A percentile compares a stretch with the other conserved stretches of the same genome.
phyloP scores from a whole-genome alignment of 768 basidiomycete genomes.

The Dioszegia aurantiaca region DNA sequence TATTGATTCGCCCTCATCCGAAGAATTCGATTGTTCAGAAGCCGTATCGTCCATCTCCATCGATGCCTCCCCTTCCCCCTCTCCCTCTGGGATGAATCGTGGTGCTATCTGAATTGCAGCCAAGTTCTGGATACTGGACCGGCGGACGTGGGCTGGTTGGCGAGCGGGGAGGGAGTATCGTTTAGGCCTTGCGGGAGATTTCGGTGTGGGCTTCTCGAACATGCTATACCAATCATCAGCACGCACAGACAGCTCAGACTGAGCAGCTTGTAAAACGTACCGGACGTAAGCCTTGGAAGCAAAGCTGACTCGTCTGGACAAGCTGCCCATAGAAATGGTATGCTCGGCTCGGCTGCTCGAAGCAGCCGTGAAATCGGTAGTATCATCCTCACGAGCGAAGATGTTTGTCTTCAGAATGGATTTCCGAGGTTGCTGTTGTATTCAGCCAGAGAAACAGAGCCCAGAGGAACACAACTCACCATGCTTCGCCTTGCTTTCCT shows the following conservation, averaged over 20 bases:
- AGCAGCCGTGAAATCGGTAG: conserved; percentile 21
- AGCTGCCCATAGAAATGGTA: conserved; percentile 31
- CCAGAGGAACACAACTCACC: background rate
- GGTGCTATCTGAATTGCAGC: conserved; percentile 18
- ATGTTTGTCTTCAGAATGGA: conserved; percentile 34
- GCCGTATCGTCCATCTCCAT: conserved; percentile 46
- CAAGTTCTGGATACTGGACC: conserved; percentile 23
- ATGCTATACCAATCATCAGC: background rate
- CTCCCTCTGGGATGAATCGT: conserved; percentile 18
- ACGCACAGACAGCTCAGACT: background rate
- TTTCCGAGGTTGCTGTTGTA: conserved; percentile 32
- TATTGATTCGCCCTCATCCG: conserved; percentile 1
- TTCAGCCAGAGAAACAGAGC: background rate
- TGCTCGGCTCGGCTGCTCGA: conserved; percentile 26
- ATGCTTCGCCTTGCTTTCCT: conserved; percentile 11
- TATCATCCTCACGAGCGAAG: conserved; percentile 23
- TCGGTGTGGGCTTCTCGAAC: conserved; percentile 15
- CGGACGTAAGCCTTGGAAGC: conserved; percentile 47
- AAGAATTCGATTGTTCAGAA: conserved; percentile 15
- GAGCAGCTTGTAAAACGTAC: conserved; percentile 24
- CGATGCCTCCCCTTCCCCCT: conserved; percentile 30
- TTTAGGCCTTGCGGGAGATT: conserved; percentile 6
- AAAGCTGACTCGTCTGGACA: conserved; percentile 46
- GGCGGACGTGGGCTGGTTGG: conserved; percentile 11
- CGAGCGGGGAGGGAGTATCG: conserved; percentile 4